These are phyloP conservation scores for Neofusicoccum cordaticola DNA, from an alignment of 2,329 filamentous ascomycete genomes.

Conservation along the genomic window DNA sequence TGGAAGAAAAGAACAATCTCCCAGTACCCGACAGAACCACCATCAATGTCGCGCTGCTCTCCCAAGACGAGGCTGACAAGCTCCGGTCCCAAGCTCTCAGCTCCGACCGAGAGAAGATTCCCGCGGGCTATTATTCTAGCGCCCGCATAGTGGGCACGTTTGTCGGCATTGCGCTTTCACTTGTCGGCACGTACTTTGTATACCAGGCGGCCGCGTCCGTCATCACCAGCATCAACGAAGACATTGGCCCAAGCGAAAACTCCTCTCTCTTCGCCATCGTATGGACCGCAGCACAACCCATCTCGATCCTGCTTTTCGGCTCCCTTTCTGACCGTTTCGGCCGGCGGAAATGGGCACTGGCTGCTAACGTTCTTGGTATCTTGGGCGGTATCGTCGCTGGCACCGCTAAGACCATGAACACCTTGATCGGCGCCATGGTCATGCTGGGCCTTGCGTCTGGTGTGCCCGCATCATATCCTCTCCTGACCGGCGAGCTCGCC, in stretches of 20 bases:
- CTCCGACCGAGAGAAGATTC: slow-evolving; percentile 17
- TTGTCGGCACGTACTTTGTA: slow-evolving; percentile 22
- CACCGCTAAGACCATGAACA: slow-evolving; percentile 30
- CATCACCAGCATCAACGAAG: slow-evolving; percentile 24
- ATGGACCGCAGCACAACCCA: slow-evolving; percentile 25
- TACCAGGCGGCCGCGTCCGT: slow-evolving; percentile 20
- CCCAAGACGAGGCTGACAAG: slow-evolving; percentile 20
- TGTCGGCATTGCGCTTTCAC: slow-evolving; percentile 20
- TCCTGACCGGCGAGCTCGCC: slow-evolving; percentile 32
- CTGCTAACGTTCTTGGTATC: slow-evolving; percentile 23
- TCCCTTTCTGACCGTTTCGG: slow-evolving; percentile 29
- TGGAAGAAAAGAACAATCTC: background rate
- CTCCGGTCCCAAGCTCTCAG: slow-evolving; percentile 19
- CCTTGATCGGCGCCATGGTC: slow-evolving; percentile 30
- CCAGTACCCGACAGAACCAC: background rate
- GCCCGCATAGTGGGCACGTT: slow-evolving; percentile 20
- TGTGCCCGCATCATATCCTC: slow-evolving; percentile 28
- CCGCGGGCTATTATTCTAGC: slow-evolving; percentile 20
- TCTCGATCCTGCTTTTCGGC: slow-evolving; percentile 26
- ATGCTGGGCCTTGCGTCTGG: slow-evolving; percentile 30
- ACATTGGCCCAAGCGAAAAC: slow-evolving; percentile 28
- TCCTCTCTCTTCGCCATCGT: slow-evolving; percentile 30
- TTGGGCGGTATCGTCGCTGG: slow-evolving; percentile 29
- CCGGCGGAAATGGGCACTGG: slow-evolving; percentile 27
- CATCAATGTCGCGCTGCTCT: background rate